Conservation (phyloP, 352 stramenopile species). For the Blastocystis sp. region DNA sequence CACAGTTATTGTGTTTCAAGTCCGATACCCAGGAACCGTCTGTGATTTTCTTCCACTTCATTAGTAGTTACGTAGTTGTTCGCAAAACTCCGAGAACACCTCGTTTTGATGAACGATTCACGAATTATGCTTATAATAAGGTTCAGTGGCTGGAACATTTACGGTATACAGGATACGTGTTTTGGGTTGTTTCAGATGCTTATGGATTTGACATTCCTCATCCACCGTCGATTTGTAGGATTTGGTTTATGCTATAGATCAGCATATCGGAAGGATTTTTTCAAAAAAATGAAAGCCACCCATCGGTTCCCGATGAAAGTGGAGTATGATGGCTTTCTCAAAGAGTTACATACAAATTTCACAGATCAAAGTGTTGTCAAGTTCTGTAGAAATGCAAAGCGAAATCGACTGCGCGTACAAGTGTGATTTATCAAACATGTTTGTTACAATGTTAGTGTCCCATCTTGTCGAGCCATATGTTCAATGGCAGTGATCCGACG, state of each 20-base stretch:
- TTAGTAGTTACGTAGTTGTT: slow-evolving; percentile 38
- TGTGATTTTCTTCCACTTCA: neutral
- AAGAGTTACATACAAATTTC: neutral
- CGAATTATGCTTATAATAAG: slow-evolving; percentile 62
- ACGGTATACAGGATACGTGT: slow-evolving; percentile 38
- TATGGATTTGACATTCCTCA: slow-evolving; percentile 61
- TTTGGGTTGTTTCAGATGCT: slow-evolving; percentile 44
- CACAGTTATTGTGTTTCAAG: slow-evolving; percentile 9
- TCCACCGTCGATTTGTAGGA: neutral
- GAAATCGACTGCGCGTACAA: neutral
- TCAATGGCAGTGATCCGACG: neutral
- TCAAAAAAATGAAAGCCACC: slow-evolving; percentile 37
- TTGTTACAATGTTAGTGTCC: neutral
- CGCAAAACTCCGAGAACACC: slow-evolving; percentile 23
- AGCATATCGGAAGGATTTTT: slow-evolving; percentile 23
- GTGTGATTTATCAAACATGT: neutral
- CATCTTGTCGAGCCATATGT: neutral
- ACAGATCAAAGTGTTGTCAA: neutral
- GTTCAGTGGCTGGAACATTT: slow-evolving; percentile 62
- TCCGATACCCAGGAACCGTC: slow-evolving; percentile 59
- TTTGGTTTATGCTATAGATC: neutral
- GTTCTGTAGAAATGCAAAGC: neutral
- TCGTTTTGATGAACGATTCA: slow-evolving; percentile 60
- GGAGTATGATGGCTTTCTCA: slow-evolving; percentile 3
- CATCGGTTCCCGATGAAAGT: slow-evolving; percentile 35